These are phyloP conservation scores for Monosporascus sp. DNA, from an alignment of 2,329 filamentous ascomycete genomes.

Conservation along the genomic window DNA sequence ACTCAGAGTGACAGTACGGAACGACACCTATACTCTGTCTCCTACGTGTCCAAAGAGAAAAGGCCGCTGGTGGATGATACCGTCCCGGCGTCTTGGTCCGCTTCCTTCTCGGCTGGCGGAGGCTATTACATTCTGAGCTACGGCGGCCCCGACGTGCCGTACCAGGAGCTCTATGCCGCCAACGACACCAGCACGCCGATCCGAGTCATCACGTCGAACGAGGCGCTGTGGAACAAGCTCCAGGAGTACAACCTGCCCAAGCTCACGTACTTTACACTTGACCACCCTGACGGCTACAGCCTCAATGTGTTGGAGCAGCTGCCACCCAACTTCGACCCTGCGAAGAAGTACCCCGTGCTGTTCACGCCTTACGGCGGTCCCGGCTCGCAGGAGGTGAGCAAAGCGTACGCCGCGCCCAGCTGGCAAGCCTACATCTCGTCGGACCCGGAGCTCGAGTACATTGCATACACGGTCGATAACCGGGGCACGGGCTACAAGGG, in stretches of 20 bases:
- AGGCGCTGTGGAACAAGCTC: constrained; percentile 48
- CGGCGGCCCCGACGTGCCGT: constrained; percentile 60
- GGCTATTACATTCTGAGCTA: constrained; percentile 64
- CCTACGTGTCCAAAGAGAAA: constrained; percentile 46
- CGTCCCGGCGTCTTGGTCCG: constrained; percentile 53
- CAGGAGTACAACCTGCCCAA: constrained; percentile 57
- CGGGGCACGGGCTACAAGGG: constrained; percentile 62
- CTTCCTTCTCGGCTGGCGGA: constrained; percentile 57
- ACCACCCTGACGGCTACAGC: constrained; percentile 54
- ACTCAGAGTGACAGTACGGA: constrained; percentile 62
- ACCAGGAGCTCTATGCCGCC: constrained; percentile 59
- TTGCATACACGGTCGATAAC: constrained; percentile 63
- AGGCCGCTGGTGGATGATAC: constrained; percentile 57
- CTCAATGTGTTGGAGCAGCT: constrained; percentile 62
- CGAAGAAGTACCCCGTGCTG: constrained; percentile 60
- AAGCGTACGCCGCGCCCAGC: constrained; percentile 47
- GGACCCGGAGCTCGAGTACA: constrained; percentile 62
- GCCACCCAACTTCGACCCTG: constrained; percentile 57
- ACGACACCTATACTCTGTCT: constrained; percentile 62
- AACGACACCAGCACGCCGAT: constrained; percentile 48
- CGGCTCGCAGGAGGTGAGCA: constrained; percentile 55
- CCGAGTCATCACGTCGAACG: constrained; percentile 55
- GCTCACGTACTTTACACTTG: constrained; percentile 57
- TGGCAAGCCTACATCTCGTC: constrained; percentile 62
- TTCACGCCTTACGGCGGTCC: constrained; percentile 66